Conservation (phyloP, 2,329 filamentous ascomycete species). For the Cryoendolithus antarcticus region DNA sequence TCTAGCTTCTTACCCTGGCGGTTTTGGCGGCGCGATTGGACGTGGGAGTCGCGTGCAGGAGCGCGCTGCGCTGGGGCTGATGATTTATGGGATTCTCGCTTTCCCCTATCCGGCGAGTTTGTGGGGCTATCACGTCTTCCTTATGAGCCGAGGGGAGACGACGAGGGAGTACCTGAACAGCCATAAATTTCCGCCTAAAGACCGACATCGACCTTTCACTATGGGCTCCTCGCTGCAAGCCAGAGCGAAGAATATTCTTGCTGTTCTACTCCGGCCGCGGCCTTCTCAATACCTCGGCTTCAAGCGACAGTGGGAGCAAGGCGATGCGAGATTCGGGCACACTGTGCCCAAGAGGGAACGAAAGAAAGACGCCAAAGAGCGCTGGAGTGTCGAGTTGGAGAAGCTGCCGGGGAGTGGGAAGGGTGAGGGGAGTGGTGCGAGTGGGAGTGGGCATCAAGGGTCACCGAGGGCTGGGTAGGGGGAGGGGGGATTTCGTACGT, state of each 20-base stretch:
- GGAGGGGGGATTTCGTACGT: too few species aligned
- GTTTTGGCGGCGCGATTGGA: slow-evolving; percentile 52
- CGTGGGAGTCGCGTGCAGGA: slow-evolving; percentile 10
- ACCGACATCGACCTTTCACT: slow-evolving; percentile 82
- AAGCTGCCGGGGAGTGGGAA: slow-evolving; percentile 15
- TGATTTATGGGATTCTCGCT: slow-evolving; percentile 66
- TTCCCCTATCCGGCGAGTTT: slow-evolving; percentile 73
- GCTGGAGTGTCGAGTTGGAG: slow-evolving; percentile 59
- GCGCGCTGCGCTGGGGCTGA: slow-evolving; percentile 57
- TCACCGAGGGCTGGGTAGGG: too few species aligned
- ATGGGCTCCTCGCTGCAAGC: slow-evolving; percentile 39
- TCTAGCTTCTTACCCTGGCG: slow-evolving; percentile 58
- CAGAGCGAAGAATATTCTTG: slow-evolving; percentile 58
- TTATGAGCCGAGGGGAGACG: slow-evolving; percentile 84
- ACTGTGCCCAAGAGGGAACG: slow-evolving; percentile 30
- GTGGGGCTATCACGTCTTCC: slow-evolving; percentile 78
- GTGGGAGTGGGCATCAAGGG: too few species aligned
- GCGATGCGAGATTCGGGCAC: slow-evolving; percentile 71
- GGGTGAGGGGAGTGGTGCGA: too few species aligned
- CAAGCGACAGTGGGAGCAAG: slow-evolving; percentile 37
- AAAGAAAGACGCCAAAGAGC: slow-evolving; percentile 40
- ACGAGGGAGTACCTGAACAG: slow-evolving; percentile 93
- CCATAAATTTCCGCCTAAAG: slow-evolving; percentile 85
- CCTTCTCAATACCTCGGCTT: slow-evolving; percentile 4
- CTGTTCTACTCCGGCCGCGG: slow-evolving; percentile 3